A percentile compares a stretch with the other conserved stretches of the same genome.
These are phyloP conservation scores for Casaregolazyma lundiana DNA, from an alignment of 1,139 yeast genomes.

Conservation along the genomic window DNA sequence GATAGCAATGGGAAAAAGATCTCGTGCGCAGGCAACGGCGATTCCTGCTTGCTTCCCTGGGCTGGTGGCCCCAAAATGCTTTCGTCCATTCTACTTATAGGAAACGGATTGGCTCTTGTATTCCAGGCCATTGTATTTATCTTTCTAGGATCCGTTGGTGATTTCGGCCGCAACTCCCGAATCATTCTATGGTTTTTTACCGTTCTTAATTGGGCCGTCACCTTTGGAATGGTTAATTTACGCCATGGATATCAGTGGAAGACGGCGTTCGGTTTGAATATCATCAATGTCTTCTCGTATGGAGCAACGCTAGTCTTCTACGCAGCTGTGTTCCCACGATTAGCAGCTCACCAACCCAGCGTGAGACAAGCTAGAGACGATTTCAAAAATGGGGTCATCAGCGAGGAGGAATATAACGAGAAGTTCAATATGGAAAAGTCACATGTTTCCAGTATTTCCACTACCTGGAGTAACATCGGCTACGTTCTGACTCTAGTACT, in stretches of 20 bases:
- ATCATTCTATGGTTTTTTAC: slow-evolving; percentile 16
- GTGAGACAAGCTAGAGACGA: slow-evolving; percentile 18
- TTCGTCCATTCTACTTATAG: slow-evolving; percentile 14
- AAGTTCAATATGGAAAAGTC: slow-evolving; percentile 15
- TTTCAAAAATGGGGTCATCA: slow-evolving; percentile 15
- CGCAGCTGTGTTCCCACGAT: slow-evolving; percentile 19
- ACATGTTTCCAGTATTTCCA: slow-evolving; percentile 16
- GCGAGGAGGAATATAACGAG: slow-evolving; percentile 15
- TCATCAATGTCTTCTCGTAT: slow-evolving; percentile 15
- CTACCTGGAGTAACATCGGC: slow-evolving; percentile 17
- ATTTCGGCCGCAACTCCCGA: slow-evolving; percentile 17
- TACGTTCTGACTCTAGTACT: slow-evolving; percentile 13
- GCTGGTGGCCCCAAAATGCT: slow-evolving; percentile 14
- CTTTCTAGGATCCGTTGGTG: slow-evolving; percentile 19
- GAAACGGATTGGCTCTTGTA: slow-evolving; percentile 15
- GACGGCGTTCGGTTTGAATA: slow-evolving; percentile 16
- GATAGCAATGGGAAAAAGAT: slow-evolving; percentile 13
- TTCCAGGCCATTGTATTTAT: slow-evolving; percentile 19
- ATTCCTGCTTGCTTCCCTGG: slow-evolving; percentile 14
- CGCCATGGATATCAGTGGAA: slow-evolving; percentile 15
- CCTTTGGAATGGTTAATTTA: slow-evolving; percentile 17
- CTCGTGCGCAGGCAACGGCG: slow-evolving; percentile 11
- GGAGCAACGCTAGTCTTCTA: slow-evolving; percentile 17
- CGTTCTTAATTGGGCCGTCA: slow-evolving; percentile 18
- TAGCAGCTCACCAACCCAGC: slow-evolving; percentile 19